Conservation (phyloP, 345 rosid species). For the Arabidopsis thaliana region DNA sequence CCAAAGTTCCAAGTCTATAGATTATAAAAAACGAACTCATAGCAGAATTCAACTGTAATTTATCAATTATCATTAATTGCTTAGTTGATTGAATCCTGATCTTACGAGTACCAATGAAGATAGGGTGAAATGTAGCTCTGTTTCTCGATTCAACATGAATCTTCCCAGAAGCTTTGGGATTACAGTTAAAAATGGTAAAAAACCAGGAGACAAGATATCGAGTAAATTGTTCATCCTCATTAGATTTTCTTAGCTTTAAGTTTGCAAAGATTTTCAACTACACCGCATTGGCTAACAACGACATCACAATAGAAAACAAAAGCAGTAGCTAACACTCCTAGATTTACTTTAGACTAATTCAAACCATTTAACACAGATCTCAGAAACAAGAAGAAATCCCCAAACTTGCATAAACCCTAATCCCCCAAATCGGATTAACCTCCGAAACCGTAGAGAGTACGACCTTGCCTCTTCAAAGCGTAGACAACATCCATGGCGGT, state of each 20-base stretch:
- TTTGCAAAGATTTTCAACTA: not conserved
- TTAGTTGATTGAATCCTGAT: too few species aligned
- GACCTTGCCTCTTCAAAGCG: slow-evolving; percentile 69
- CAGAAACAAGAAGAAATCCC: slow-evolving; percentile 1
- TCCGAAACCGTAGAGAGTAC: slow-evolving; percentile 64
- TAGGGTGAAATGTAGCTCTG: too few species aligned
- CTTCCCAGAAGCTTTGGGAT: too few species aligned
- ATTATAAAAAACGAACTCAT: too few species aligned
- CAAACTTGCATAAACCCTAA: not conserved
- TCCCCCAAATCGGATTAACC: slow-evolving; percentile 32
- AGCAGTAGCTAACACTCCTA: not conserved
- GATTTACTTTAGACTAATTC: not conserved
- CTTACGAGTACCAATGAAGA: too few species aligned
- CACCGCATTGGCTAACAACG: not conserved
- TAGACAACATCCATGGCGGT: slow-evolving; percentile 71
- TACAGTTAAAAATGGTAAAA: too few species aligned
- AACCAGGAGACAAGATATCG: not conserved
- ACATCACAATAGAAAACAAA: not conserved
- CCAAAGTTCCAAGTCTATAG: too few species aligned
- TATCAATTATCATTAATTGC: too few species aligned
- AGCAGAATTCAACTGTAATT: too few species aligned
- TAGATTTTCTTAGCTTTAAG: not conserved
- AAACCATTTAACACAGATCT: not conserved
- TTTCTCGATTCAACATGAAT: too few species aligned
- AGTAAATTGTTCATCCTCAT: not conserved